Evolutionary conservation across 2,329 filamentous ascomycete genomes (phyloP).

Genomic region (Ophiostoma quercus): DNA sequence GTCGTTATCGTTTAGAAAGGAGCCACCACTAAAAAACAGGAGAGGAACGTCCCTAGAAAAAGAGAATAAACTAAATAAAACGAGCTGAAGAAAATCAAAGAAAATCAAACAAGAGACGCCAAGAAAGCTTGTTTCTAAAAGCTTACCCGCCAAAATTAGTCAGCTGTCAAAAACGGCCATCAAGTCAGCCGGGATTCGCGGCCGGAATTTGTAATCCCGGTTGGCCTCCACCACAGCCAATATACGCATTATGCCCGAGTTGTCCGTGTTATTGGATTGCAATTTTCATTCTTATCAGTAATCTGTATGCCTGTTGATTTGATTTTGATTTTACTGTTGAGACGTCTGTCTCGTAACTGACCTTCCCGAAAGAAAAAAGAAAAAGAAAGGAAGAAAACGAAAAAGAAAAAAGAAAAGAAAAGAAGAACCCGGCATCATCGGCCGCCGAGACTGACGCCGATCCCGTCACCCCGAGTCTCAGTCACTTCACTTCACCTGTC

Average conservation of each 20-base stretch:
- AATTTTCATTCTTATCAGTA: constrained; percentile 1
- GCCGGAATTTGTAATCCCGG: constrained; percentile 4
- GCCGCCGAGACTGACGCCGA: not conserved
- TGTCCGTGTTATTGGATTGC: not conserved
- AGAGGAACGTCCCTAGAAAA: not conserved
- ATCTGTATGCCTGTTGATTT: not conserved
- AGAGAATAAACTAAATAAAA: not conserved
- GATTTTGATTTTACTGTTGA: not conserved
- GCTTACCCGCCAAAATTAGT: not conserved
- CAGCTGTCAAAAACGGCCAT: too few species aligned
- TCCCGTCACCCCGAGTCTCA: not conserved
- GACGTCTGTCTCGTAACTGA: not conserved
- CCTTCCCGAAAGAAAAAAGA: not conserved
- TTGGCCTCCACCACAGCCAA: not conserved
- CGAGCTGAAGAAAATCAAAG: not conserved
- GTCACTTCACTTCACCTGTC: too few species aligned
- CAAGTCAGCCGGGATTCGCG: not conserved
- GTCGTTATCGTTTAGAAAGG: too few species aligned
- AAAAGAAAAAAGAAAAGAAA: not conserved
- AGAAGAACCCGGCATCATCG: not conserved
- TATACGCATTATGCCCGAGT: not conserved
- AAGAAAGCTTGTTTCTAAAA: not conserved
- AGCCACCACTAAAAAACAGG: not conserved
- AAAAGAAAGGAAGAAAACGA: not conserved
- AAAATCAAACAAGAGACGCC: not conserved